phyloP scores from a whole-genome alignment of 345 rosid genomes.

The Orychophragmus violaceus region DNA sequence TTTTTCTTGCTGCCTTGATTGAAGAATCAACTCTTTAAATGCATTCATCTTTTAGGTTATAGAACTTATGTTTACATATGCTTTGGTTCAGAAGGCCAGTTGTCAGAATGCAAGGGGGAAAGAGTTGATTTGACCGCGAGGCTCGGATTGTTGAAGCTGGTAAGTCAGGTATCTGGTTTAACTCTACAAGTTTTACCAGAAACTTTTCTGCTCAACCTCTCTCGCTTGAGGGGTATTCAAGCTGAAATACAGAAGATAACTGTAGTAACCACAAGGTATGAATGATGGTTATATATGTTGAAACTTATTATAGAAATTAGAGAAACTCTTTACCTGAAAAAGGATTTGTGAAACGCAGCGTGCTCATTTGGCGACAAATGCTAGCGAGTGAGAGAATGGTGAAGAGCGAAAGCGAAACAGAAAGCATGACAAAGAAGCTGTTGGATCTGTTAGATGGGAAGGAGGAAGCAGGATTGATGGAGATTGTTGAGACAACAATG shows the following conservation, averaged over 20 bases:
- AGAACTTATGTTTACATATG: background rate
- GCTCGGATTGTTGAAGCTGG: conserved; percentile 77
- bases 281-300: too few relatives aligned
- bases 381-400: conserved; percentile 51
- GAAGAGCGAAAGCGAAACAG: conserved; percentile 48
- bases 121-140: conserved; percentile 61
- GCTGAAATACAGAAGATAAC: conserved; percentile 73
- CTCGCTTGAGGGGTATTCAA: conserved; percentile 68
- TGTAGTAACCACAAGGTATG: conserved; percentile 64
- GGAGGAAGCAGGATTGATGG: conserved; percentile 49
- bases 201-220: conserved; percentile 58
- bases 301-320: background rate
- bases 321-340: background rate
- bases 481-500: conserved; percentile 49
- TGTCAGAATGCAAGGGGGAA: conserved; percentile 66
- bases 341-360: conserved; percentile 36
- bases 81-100: conserved; percentile 33
- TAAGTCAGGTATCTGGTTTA: conserved; percentile 52
- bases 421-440: conserved; percentile 42
- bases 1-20: background rate
- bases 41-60: background rate
- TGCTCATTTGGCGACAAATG: conserved; percentile 74
- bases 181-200: conserved; percentile 57
- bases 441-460: conserved; percentile 44
- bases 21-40: too few relatives aligned